Base-by-base conservation (phyloP, 805 yeast species). In the Brettanomyces naardenensis region DNA sequence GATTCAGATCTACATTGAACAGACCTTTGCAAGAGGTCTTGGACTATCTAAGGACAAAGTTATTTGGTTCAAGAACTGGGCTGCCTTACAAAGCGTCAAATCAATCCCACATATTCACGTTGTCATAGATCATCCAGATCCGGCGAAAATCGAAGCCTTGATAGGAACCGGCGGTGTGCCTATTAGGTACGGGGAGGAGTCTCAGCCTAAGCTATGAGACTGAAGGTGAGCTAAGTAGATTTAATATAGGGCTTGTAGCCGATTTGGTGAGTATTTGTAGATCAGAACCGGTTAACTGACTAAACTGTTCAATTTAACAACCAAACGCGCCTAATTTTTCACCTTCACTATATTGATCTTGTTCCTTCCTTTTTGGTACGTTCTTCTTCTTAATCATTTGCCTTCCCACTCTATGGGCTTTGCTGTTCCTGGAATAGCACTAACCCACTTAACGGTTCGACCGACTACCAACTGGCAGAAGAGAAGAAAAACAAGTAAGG, bases 51-150 rank as follows among this genome's bases (percentile, higher is more conserved):
- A 62, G 20, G 61, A 66, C 4, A 58, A 71, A 28, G 48, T 71
- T 31, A 52, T 66, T 2, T 82, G 90, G 90, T 83, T 82, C 56
- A 69, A 81, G 46, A 83, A 83, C 52, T 81, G 83, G 74, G 71
- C 79, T 6, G 65, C 70, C 5, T 54, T 83, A 29, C 92, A 83
- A 53, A 79, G 87, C 52, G 79, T 83, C 5, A 69, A 64, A 45
- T 66, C 73, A 22, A 62, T 82, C 26, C 79, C 87, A 19, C 92
- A 82, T 52, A 60, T 81, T n/a, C 92, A 82, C 56, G 72, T 81
- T 2, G 49, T 82, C 21, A 45, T 82, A 10, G 68, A 61, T 34
- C 70, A 65, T n/a, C 39, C 35, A 14, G 38, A 36, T 6, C 44
- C 37, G 10, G 15, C 27, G n/a, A 33, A 29, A 2, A 18, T 40